Conservation (phyloP, 179 eudicot genomes). For the Silene vulgaris region DNA sequence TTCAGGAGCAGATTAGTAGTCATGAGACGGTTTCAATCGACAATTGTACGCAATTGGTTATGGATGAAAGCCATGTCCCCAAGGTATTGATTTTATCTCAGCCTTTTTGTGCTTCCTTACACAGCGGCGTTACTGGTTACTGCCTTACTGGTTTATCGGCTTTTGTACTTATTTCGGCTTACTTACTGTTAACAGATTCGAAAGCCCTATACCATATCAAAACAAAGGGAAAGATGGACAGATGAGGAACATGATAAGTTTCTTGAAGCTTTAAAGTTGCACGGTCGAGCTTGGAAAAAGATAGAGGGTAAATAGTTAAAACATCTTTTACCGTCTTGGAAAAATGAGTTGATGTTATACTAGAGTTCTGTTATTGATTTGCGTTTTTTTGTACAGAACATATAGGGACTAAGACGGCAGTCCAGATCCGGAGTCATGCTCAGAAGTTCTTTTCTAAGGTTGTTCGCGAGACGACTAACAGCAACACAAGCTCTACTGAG, state of each 20-base stretch:
- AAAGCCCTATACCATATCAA: constrained; percentile 85
- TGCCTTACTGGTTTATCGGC: constrained; percentile 9
- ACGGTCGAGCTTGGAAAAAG: constrained; percentile 87
- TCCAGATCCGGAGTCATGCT: constrained; percentile 96
- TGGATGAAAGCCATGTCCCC: constrained; percentile 47
- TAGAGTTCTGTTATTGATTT: constrained; percentile 7
- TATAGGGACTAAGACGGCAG: constrained; percentile 87
- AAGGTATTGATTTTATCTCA: constrained; percentile 41
- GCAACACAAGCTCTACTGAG: constrained; percentile 20
- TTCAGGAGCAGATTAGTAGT: constrained; percentile 44
- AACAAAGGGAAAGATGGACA: constrained; percentile 94
- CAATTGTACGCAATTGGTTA: constrained; percentile 15
- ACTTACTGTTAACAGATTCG: constrained; percentile 46
- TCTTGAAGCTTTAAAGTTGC: constrained; percentile 73
- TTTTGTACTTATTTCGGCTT: constrained; percentile 20
- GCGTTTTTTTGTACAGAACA: constrained; percentile 48
- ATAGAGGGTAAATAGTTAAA: constrained; percentile 57
- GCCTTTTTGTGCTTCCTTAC: constrained; percentile 14
- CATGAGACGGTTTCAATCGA: constrained; percentile 20
- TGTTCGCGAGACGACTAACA: constrained; percentile 33
- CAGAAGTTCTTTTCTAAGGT: constrained; percentile 93
- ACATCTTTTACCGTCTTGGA: background rate
- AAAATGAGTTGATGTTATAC: background rate
- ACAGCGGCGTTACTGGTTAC: background rate
- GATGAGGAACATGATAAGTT: constrained; percentile 90